Conservation (phyloP, 371 early-diverging fungal genomes). For the Ordospora pajunii region DNA sequence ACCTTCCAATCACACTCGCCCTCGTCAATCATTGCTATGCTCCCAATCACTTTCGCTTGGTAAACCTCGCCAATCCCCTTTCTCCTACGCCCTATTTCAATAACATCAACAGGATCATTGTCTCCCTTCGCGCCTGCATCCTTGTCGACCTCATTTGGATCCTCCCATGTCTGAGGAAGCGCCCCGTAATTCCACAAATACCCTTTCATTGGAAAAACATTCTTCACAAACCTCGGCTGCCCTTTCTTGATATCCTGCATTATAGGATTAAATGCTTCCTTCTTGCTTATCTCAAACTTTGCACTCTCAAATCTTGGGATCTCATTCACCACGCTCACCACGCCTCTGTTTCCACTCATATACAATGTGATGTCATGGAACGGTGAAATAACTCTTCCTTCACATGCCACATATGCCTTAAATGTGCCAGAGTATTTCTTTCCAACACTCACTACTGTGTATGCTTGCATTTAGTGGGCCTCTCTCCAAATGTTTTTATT, state of each 20-base stretch:
- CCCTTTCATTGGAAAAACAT: conserved; percentile 98
- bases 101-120: conserved; percentile 92
- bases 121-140: conserved; percentile 83
- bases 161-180: conserved; percentile 95
- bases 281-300: conserved; percentile 76
- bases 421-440: conserved; percentile 49
- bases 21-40: conserved; percentile 82
- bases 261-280: conserved; percentile 75
- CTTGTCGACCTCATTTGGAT: conserved; percentile 71
- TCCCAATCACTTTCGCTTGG: conserved; percentile 90
- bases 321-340: conserved; percentile 88
- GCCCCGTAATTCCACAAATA: conserved; percentile 99
- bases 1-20: conserved; percentile 99
- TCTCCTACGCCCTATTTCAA: conserved; percentile 83
- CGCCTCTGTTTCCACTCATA: conserved; percentile 67
- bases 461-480: conserved; percentile 4
- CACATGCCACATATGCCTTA: conserved; percentile 47
- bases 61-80: conserved; percentile 84
- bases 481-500: neutral
- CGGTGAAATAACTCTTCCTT: conserved; percentile 69
- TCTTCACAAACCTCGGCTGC: conserved; percentile 88
- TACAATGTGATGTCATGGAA: conserved; percentile 97
- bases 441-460: conserved; percentile 26
- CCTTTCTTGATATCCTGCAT: conserved; percentile 97
- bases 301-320: conserved; percentile 98